phyloP scores from a whole-genome alignment of 2,329 filamentous ascomycete species.

The Calonectria montana region DNA sequence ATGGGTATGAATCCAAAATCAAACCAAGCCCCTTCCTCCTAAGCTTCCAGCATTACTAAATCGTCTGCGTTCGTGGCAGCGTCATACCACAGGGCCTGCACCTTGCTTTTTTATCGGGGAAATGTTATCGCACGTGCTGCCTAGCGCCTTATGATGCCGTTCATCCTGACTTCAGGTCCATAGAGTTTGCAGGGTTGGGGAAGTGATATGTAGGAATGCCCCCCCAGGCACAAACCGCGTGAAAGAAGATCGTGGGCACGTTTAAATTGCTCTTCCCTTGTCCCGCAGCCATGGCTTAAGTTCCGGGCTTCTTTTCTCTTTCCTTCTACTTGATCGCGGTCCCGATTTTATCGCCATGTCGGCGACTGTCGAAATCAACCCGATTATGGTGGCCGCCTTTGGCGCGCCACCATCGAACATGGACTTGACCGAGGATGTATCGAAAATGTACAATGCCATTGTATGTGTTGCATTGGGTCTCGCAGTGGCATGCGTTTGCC shows the following conservation, averaged over 20 bases:
- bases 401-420: slow-evolving; percentile 15
- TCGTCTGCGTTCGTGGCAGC: background rate
- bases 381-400: slow-evolving; percentile 10
- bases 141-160: background rate
- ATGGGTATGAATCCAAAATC: slow-evolving; percentile 13
- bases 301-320: background rate
- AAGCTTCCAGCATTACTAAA: background rate
- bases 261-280: slow-evolving; percentile 13
- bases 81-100: slow-evolving; percentile 1
- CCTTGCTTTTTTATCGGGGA: slow-evolving; percentile 21
- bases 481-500: slow-evolving; percentile 12
- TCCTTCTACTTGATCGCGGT: background rate
- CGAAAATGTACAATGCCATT: slow-evolving; percentile 6
- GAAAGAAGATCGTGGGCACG: background rate
- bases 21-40: slow-evolving; percentile 2
- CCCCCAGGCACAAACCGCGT: background rate
- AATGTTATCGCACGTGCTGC: slow-evolving; percentile 1
- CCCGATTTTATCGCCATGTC: slow-evolving; percentile 6
- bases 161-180: background rate
- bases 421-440: background rate
- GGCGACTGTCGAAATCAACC: slow-evolving; percentile 10
- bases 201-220: background rate
- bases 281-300: slow-evolving; percentile 3
- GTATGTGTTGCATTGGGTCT: slow-evolving; percentile 8
- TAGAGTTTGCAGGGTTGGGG: slow-evolving; percentile 3